A percentile compares a stretch with the other conserved stretches of the same genome.
Conservation (phyloP, 306 rosid genomes). For the Hippophae gyantsensis region DNA sequence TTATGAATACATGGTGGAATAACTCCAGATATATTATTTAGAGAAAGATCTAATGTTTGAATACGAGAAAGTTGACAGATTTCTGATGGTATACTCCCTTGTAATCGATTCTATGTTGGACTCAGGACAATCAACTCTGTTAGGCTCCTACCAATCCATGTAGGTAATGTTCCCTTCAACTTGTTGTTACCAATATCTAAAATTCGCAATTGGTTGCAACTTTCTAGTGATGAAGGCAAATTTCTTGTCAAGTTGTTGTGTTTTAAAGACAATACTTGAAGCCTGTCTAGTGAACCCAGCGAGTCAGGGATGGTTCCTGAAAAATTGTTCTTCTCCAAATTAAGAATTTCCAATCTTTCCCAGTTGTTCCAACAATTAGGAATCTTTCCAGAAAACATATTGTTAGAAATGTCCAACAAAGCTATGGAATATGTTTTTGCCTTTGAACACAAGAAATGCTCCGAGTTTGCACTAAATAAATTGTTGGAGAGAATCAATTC, state of each 20-base stretch:
- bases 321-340: background rate
- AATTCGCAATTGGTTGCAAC: background rate
- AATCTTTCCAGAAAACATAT: background rate
- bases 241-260: background rate
- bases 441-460: background rate
- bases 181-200: background rate
- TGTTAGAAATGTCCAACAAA: background rate
- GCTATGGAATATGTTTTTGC: too few species aligned
- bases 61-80: background rate
- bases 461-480: background rate
- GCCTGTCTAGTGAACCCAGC: background rate
- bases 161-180: background rate
- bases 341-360: background rate
- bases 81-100: background rate
- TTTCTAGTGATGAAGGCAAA: background rate
- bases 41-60: conserved; percentile 11
- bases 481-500: conserved; percentile 14
- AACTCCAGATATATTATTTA: background rate
- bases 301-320: background rate
- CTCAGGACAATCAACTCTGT: background rate
- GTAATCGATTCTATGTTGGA: background rate
- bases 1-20: background rate
- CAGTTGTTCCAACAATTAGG: background rate
- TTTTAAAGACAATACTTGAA: background rate
- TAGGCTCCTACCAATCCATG: background rate